Percentiles rank a stretch among this genome's conserved stretches.
These are phyloP conservation scores for Emmonsiellopsis sp. DNA, from an alignment of 2,329 filamentous ascomycete genomes.

Conservation along the genomic window DNA sequence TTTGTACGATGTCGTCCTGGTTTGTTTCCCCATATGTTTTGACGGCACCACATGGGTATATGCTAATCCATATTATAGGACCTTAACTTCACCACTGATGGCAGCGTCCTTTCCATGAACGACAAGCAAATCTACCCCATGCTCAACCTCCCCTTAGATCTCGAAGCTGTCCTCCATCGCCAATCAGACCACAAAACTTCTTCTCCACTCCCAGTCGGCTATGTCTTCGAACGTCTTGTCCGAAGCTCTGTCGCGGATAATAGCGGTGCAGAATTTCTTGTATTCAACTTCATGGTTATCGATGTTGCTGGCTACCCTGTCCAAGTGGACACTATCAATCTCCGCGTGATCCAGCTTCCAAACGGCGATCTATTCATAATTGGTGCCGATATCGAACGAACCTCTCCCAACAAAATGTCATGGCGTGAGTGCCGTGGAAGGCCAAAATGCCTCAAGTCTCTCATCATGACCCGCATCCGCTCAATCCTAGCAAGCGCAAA, in stretches of 20 bases:
- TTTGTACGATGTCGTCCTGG: slow-evolving; percentile 27
- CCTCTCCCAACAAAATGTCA: slow-evolving; percentile 22
- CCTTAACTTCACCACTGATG: slow-evolving; percentile 28
- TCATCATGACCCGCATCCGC: slow-evolving; percentile 32
- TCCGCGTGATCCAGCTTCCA: slow-evolving; percentile 29
- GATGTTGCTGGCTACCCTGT: slow-evolving; percentile 35
- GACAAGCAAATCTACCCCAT: slow-evolving; percentile 31
- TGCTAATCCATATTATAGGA: slow-evolving; percentile 16
- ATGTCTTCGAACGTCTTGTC: slow-evolving; percentile 34
- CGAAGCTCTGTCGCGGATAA: slow-evolving; percentile 18
- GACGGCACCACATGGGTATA: neutral
- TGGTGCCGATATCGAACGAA: slow-evolving; percentile 27
- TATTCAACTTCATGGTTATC: slow-evolving; percentile 37
- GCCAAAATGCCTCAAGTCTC: slow-evolving; percentile 28
- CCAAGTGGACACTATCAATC: slow-evolving; percentile 34
- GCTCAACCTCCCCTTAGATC: slow-evolving; percentile 18
- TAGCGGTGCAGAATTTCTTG: slow-evolving; percentile 25
- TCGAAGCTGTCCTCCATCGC: slow-evolving; percentile 27
- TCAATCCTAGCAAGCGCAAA: slow-evolving; percentile 30
- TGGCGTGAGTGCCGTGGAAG: slow-evolving; percentile 37
- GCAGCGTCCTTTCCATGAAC: slow-evolving; percentile 28
- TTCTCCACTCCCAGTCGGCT: slow-evolving; percentile 31
- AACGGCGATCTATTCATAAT: slow-evolving; percentile 30
- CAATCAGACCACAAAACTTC: slow-evolving; percentile 28
- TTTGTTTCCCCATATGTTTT: slow-evolving; percentile 15